Evolutionary conservation across 768 basidiomycete species (phyloP), one percentile per base, ranked within the genome.

Genomic region (Xanthoconium purpureum): DNA sequence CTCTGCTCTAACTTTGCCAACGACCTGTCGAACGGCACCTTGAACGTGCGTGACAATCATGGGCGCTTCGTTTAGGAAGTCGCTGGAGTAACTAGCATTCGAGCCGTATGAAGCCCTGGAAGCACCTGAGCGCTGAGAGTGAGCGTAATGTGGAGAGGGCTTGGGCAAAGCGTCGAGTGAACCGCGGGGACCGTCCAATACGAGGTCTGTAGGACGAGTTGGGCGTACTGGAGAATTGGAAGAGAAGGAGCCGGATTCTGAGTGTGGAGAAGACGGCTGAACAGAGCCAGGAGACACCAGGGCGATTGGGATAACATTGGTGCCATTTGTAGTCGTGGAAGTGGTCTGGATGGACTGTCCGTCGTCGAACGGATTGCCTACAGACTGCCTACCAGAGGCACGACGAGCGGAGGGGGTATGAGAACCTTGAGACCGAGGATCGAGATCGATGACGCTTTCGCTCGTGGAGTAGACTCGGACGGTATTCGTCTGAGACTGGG

Each of bases 261-360:
- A 78, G 11, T 69, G 67, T 13, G 68, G 30, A 71, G 70, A 36
- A 71, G 75, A 35, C 58, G 69, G 47, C 4, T 58, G 60, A 20
- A 71, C 68, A 12, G 80, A 78, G 20, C 82, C 82, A 17, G 87
- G 82, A 24, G 86, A 73, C 36, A 92, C 86, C 42, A 92, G 78
- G 13, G 90, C 90, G 57, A 93, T 92, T 58, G 90, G 90, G 55
- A 93, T 93, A 60, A 91, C 90, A 62, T 93, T 93, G 24, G 91
- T 89, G 42, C 83, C 82, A 66, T 89, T 86, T 14, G 89, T 87
- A 43, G 83, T 80, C n/a, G 85, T 83, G 11, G 81, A 80, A 1
- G 77, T 75, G 30, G 91, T 93, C 71, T 89, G 88, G 56, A 93
- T 93, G 38, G 90, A 92, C 47, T 87, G 83, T 29, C 71, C 74